Base-by-base conservation (phyloP, 106 monocot genomes). In the Dioscorea dumetorum region DNA sequence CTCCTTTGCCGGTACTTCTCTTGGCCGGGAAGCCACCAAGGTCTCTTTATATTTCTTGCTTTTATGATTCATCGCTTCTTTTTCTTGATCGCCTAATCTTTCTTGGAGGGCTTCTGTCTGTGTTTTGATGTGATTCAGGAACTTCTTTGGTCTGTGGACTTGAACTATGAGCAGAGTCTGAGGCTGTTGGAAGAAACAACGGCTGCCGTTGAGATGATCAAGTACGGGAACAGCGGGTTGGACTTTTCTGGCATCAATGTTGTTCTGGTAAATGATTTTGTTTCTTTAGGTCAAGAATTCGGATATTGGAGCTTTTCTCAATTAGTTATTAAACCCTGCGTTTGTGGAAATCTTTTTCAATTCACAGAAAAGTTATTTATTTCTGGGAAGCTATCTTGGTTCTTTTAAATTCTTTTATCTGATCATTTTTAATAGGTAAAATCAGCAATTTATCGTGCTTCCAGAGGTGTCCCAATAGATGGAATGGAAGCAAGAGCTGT, bases 401-500 rank as follows among this genome's bases (percentile, higher is more conserved):
- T n/a, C 65, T 21, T 49, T 19, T 9, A 17, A 6, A 22, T 13
- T 63, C 60, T 14, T 33, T 48, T 22, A 13, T 19, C 5, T 77
- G 57, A 16, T 54, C 21, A 19, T 59, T 62, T 28, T 31, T 51
- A 48, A 64, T 67, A 93, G 92, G 88, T 94, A 49, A 80, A 94
- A 78, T 89, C 84, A 53, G 88, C 89, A 48, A 81, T 86, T 60
- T 70, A 73, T 73, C 72, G 71, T 76, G 84, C 74, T 21, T 77
- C 79, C 35, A 79, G 81, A 80, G 86, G 89, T 33, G 69, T 74
- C 60, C 70, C 79, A 21, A 23, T 94, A 16, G 67, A 60, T 66
- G 84, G 89, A 62, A 60, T 63, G 22, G 93, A 89, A 82, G 93
- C 84, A 20, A 70, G 82, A 48, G 86, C 93, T 53, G 68, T 89